Percentiles rank a stretch among this genome's conserved stretches.
Evolutionary conservation across 2,329 filamentous ascomycete genomes (phyloP).

Genomic region (Cercospora sojina): DNA sequence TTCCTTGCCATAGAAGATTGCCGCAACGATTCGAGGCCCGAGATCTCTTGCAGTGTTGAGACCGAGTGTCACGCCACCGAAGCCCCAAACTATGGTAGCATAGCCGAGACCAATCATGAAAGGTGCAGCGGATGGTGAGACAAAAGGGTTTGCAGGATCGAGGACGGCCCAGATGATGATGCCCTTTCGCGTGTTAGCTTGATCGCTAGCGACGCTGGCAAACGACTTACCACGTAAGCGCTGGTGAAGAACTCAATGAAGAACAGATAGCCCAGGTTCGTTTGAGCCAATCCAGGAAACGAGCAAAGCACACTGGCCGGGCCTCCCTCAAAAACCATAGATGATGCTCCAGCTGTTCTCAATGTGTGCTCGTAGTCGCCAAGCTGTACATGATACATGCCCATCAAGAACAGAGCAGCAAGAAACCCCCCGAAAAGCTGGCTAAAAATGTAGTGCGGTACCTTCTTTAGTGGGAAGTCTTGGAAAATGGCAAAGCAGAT

Average conservation of each 20-base stretch:
- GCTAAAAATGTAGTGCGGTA: slow-evolving; percentile 56
- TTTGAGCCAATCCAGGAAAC: slow-evolving; percentile 53
- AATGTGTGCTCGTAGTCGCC: slow-evolving; percentile 43
- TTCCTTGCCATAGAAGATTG: slow-evolving; percentile 57
- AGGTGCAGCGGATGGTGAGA: slow-evolving; percentile 49
- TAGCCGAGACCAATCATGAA: slow-evolving; percentile 59
- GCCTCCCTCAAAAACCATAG: slow-evolving; percentile 47
- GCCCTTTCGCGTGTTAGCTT: slow-evolving; percentile 29
- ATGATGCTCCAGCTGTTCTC: slow-evolving; percentile 41
- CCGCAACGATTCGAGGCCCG: slow-evolving; percentile 59
- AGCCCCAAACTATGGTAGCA: slow-evolving; percentile 55
- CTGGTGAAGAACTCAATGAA: slow-evolving; percentile 61
- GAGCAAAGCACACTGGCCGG: slow-evolving; percentile 55
- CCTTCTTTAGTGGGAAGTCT: slow-evolving; percentile 60
- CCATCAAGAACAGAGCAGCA: slow-evolving; percentile 56
- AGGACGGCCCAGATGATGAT: slow-evolving; percentile 59
- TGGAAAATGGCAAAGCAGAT: slow-evolving; percentile 51
- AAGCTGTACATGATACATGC: slow-evolving; percentile 57
- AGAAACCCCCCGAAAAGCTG: slow-evolving; percentile 58
- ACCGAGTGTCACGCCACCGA: slow-evolving; percentile 55
- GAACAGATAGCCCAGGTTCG: slow-evolving; percentile 57
- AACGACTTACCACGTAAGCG: slow-evolving; percentile 47
- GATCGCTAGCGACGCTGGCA: slow-evolving; percentile 27
- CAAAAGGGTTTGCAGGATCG: slow-evolving; percentile 60
- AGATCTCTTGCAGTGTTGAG: slow-evolving; percentile 61